Evolutionary conservation across 2,329 filamentous ascomycete species (phyloP).

Genomic region (Neofusicoccum cordaticola): DNA sequence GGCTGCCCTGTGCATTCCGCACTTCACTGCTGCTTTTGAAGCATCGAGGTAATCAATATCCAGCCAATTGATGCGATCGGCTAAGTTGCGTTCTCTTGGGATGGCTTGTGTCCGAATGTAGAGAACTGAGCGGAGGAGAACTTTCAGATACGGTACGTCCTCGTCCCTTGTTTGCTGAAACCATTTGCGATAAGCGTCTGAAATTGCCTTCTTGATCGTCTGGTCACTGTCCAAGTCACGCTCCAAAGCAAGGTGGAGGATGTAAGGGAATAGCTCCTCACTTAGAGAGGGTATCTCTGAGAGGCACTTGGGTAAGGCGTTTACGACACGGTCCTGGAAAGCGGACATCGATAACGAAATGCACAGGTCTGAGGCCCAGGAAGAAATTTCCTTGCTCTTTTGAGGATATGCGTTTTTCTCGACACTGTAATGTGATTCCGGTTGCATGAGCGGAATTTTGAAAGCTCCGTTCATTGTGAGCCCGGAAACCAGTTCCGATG

Average conservation of each 20-base stretch:
- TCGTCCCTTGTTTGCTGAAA: slow-evolving; percentile 50
- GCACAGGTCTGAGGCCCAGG: slow-evolving; percentile 63
- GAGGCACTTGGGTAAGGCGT: slow-evolving; percentile 65
- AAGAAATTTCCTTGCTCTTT: slow-evolving; percentile 22
- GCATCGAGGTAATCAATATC: slow-evolving; percentile 73
- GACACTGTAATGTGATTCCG: slow-evolving; percentile 19
- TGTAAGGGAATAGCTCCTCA: slow-evolving; percentile 72
- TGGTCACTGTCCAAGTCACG: slow-evolving; percentile 64
- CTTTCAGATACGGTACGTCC: slow-evolving; percentile 62
- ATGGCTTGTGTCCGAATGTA: slow-evolving; percentile 82
- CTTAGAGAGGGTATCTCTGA: slow-evolving; percentile 66
- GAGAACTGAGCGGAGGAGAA: slow-evolving; percentile 75
- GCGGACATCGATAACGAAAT: slow-evolving; percentile 53
- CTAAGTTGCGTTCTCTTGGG: slow-evolving; percentile 72
- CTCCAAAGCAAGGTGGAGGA: slow-evolving; percentile 77
- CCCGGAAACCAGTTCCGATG: slow-evolving; percentile 29
- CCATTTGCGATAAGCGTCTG: slow-evolving; percentile 62
- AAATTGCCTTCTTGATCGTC: slow-evolving; percentile 57
- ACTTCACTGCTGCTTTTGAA: slow-evolving; percentile 69
- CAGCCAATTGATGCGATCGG: slow-evolving; percentile 79
- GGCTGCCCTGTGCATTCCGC: slow-evolving; percentile 83
- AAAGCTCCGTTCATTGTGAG: slow-evolving; percentile 26
- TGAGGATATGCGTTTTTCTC: slow-evolving; percentile 23
- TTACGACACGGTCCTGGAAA: slow-evolving; percentile 64
- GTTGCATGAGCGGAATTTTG: slow-evolving; percentile 14